phyloP scores from a whole-genome alignment of 805 yeast species.

The Candida endomychidarum region DNA sequence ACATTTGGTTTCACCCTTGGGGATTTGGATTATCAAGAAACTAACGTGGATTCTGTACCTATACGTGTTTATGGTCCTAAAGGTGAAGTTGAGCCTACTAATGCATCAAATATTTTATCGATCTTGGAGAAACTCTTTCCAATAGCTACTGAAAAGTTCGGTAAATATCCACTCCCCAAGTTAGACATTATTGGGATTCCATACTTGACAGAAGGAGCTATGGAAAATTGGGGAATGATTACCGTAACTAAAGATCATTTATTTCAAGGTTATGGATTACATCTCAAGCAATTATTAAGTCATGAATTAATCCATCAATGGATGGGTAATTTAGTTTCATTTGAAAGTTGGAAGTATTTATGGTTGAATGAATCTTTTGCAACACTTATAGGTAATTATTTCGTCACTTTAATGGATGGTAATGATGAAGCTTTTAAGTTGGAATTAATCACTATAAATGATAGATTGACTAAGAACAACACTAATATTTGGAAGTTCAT shows the following conservation, averaged over 20 bases:
- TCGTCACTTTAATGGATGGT: slow-evolving; percentile 13
- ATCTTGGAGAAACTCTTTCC: slow-evolving; percentile 50
- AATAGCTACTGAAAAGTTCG: slow-evolving; percentile 44
- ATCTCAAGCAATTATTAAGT: slow-evolving; percentile 55
- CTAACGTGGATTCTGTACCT: slow-evolving; percentile 29
- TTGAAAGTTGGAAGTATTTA: slow-evolving; percentile 64
- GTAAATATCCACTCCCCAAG: slow-evolving; percentile 58
- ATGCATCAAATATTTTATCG: slow-evolving; percentile 51
- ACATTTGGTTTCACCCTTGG: slow-evolving; percentile 70
- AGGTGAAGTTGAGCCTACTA: slow-evolving; percentile 41
- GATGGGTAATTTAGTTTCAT: slow-evolving; percentile 69
- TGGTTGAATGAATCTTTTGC: slow-evolving; percentile 84
- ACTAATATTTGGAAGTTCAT: slow-evolving; percentile 31
- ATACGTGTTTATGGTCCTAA: slow-evolving; percentile 54
- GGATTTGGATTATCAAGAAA: slow-evolving; percentile 52
- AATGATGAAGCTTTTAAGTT: slow-evolving; percentile 9
- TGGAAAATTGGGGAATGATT: slow-evolving; percentile 77
- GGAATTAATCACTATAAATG: slow-evolving; percentile 25
- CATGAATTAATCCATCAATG: slow-evolving; percentile 82
- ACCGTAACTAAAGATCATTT: slow-evolving; percentile 55
- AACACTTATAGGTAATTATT: slow-evolving; percentile 61
- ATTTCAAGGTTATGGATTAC: slow-evolving; percentile 24
- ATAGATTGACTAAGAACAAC: slow-evolving; percentile 2
- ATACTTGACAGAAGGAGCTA: slow-evolving; percentile 72
- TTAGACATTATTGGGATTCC: slow-evolving; percentile 71